Conservation (phyloP, 2,329 filamentous ascomycete genomes). For the Verticillium tricorpus region DNA sequence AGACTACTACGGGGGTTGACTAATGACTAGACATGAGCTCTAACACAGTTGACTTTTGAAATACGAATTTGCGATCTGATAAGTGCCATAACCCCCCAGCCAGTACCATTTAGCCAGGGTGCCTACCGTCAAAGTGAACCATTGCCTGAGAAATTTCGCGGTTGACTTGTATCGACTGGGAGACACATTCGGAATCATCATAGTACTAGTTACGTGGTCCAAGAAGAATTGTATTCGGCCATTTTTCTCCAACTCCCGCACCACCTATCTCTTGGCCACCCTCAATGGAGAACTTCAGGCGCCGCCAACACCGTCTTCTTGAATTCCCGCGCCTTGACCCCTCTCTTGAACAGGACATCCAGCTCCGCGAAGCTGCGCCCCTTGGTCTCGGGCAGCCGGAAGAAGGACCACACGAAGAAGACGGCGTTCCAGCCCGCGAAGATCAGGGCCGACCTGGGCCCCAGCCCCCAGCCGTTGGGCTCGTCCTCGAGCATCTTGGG, state of each 20-base stretch:
- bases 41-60: too few relatives aligned
- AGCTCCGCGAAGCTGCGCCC: slow-evolving; percentile 15
- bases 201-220: too few relatives aligned
- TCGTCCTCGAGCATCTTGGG: slow-evolving; percentile 15
- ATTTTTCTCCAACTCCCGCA: not conserved
- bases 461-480: slow-evolving; percentile 15
- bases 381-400: slow-evolving; percentile 18
- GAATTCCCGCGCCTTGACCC: slow-evolving; percentile 17
- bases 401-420: slow-evolving; percentile 15
- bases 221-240: too few relatives aligned
- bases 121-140: too few relatives aligned
- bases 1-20: not conserved
- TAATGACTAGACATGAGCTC: not conserved
- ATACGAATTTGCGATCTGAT: too few relatives aligned
- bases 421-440: slow-evolving; percentile 12
- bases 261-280: too few relatives aligned
- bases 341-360: slow-evolving; percentile 17
- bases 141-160: too few relatives aligned
- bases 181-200: too few relatives aligned
- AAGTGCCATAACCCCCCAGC: too few relatives aligned
- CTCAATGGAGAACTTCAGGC: not conserved
- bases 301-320: not conserved
- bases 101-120: too few relatives aligned
- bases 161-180: too few relatives aligned
- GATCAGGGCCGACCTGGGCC: slow-evolving; percentile 12